Evolutionary conservation across 139 green algal species (phyloP), one percentile per base, ranked within the genome.

Genomic region (Chlorella sp.): DNA sequence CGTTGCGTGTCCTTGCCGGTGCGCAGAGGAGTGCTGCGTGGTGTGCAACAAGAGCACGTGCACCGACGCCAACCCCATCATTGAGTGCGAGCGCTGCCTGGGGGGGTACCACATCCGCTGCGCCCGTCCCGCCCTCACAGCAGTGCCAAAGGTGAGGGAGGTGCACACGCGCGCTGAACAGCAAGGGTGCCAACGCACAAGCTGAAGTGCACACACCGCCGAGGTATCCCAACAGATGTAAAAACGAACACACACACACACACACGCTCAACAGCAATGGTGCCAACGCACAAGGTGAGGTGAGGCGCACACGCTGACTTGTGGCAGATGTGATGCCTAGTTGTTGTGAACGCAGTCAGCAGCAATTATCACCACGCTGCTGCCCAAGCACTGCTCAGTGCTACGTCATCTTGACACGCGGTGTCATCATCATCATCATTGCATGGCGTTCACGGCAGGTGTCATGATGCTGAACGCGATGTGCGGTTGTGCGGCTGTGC

Each of bases 71-170:
- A 4, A 67, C 61, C 33, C 61, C 29, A 67, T 67, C 29, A 34
- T 67, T 34, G 61, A 67, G 61, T 67, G 61, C 34, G 61, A 67
- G 23, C 61, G 61, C 27, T 67, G 61, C 27, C 61, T 67, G 27
- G 61, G 61, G 61, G 61, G 61, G n/a, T 67, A 36, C 27, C 61
- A 67, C n/a, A 67, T 67, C n/a, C n/a, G 27, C n/a, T 67, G 61
- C 29, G n/a, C 34, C 3, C 33, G 34, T 17, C 61, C 61, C 61
- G 22, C n/a, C 23, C 61, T 67, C 27, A 67, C 33, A 27, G 27
- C 61, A 22, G 61, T 67, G 61, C 61, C 61, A 35, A 30, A 67
- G 61, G 61, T 67, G 29, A 5, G 29, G 20, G 14, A 31, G 20
- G 4, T 29, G 20, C 55, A 31, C 4, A 6, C 24, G 20, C 24